phyloP scores from a whole-genome alignment of 2,329 filamentous ascomycete species.

The Paradendryphiella salina region DNA sequence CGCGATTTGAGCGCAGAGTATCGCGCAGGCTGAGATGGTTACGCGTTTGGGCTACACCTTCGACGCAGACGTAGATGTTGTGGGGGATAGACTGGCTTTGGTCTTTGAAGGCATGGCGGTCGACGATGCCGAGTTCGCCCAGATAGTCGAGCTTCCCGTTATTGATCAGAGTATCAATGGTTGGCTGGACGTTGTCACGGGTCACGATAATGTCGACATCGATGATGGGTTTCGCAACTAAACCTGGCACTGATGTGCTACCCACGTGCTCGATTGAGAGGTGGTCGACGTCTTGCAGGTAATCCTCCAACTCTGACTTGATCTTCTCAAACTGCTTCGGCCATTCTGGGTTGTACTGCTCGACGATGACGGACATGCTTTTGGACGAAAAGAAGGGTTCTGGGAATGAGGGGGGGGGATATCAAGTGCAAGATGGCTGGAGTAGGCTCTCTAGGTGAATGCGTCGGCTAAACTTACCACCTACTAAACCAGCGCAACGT shows the following conservation, averaged over 20 bases:
- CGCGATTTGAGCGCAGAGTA: conserved; percentile 35
- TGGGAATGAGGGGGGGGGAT: background rate
- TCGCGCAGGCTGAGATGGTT: conserved; percentile 48
- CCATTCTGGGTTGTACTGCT: conserved; percentile 38
- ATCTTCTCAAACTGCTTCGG: conserved; percentile 33
- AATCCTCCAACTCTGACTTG: conserved; percentile 17
- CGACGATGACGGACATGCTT: conserved; percentile 29
- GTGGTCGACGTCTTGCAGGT: conserved; percentile 19
- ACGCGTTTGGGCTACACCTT: conserved; percentile 39
- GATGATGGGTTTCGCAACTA: conserved; percentile 46
- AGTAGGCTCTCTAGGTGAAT: conserved; percentile 1
- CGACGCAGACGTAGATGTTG: conserved; percentile 47
- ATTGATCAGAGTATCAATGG: conserved; percentile 37
- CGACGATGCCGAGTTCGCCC: conserved; percentile 44
- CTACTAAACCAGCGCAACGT: background rate
- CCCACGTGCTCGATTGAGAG: conserved; percentile 46
- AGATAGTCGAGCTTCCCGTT: conserved; percentile 42
- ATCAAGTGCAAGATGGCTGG: background rate
- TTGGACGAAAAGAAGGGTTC: background rate
- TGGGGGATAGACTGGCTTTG: conserved; percentile 31
- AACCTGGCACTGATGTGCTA: conserved; percentile 43
- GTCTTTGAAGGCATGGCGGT: conserved; percentile 43
- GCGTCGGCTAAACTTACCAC: conserved; percentile 13
- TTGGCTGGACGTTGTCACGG: conserved; percentile 28
- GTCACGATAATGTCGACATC: conserved; percentile 45